Base-by-base conservation (phyloP, 2,329 filamentous ascomycete species). In the Ophiosphaerella narmari region DNA sequence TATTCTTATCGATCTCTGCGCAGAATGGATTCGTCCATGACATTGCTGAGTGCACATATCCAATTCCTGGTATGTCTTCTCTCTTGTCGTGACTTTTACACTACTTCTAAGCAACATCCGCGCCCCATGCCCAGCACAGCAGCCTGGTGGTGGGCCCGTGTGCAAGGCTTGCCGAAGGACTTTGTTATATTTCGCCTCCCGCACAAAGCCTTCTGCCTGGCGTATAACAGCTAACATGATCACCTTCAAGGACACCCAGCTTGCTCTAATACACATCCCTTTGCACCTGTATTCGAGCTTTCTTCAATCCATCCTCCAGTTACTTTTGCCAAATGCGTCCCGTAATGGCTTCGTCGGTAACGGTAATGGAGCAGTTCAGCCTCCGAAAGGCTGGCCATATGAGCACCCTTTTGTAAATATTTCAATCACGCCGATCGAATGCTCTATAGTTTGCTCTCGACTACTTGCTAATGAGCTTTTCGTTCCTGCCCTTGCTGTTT, bases 201-300 rank as follows among this genome's bases (percentile, higher is more conserved):
- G 55, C 65, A 54, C 57, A 52, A 54, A 55, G 43, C 50, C 58
- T 57, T 61, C 52, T 56, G 55, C 54, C 55, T 56, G 52, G 44
- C 49, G 31, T 48, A 52, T 50, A 34, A 36, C 57, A 51, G 55
- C 68, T 73, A 59, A 72, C 68, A 71, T 77, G 70, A 60, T 68
- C 52, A 54, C 60, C 48, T 63, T 61, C 33, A 77, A 97, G 94
- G 88, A 96, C 66, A 91, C 91, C 60, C 87, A 86, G 56, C 85
- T 96, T 64, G 91, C 87, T 65, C 81, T 99, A 53, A 91, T 97
- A 66, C 92, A 97, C 73, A 92, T 97, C 50, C 92, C 93, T 1
- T 78, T 95, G 54, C 79, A 86, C 46, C 81, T 94, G 40, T 86
- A 96, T 73, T 79, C 87, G 5, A 83, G 81, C 57, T 90, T 97